These are phyloP conservation scores for Fremontodendron californicum DNA, from an alignment of 345 rosid species.

Conservation along the genomic window DNA sequence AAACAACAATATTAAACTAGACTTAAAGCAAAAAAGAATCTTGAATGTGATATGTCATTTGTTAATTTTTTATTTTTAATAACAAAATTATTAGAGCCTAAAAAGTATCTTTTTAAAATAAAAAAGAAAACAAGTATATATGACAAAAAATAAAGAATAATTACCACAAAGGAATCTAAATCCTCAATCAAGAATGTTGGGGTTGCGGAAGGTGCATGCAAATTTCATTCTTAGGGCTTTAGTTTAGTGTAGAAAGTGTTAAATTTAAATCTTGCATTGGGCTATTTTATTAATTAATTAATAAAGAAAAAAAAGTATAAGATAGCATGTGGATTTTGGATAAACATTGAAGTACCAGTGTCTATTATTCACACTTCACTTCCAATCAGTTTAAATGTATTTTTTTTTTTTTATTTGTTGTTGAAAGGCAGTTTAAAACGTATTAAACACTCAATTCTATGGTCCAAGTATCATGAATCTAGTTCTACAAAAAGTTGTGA, in stretches of 20 bases:
- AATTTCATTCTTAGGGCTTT: not conserved
- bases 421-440: too few relatives aligned
- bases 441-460: slow-evolving; percentile 10
- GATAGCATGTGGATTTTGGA: not conserved
- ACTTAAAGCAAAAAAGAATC: not conserved
- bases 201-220: not conserved
- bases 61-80: not conserved
- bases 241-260: not conserved
- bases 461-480: not conserved
- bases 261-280: not conserved
- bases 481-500: slow-evolving; percentile 7
- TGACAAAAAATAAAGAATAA: not conserved
- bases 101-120: too few relatives aligned
- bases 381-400: slow-evolving; percentile 5
- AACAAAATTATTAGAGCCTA: not conserved
- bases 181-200: not conserved
- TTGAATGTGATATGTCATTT: too few relatives aligned
- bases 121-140: too few relatives aligned
- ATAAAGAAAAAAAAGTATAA: not conserved
- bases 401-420: too few relatives aligned
- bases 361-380: not conserved
- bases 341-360: not conserved
- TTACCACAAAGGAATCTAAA: too few relatives aligned
- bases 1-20: too few relatives aligned
- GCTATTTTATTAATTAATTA: not conserved